A percentile compares a stretch with the other conserved stretches of the same genome.
Conservation (phyloP, 2,329 filamentous ascomycete species). For the Verticillium klebahnii region DNA sequence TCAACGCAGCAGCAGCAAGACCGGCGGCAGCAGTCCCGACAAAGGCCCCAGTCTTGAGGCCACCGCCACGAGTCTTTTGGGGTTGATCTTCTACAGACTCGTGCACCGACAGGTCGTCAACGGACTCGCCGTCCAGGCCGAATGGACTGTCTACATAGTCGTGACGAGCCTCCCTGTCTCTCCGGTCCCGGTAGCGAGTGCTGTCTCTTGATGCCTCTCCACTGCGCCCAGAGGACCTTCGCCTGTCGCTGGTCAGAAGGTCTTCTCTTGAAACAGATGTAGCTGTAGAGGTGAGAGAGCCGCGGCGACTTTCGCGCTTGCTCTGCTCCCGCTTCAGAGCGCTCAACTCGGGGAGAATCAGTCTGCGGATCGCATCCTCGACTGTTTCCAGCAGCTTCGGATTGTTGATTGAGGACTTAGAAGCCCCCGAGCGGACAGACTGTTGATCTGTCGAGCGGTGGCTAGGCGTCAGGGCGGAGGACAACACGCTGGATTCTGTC, state of each 20-base stretch:
- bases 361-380: constrained; percentile 83
- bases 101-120: constrained; percentile 31
- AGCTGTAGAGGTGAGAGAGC: constrained; percentile 56
- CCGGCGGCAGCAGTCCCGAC: constrained; percentile 37
- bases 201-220: constrained; percentile 44
- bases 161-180: constrained; percentile 50
- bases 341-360: constrained; percentile 88
- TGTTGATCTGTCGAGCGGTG: constrained; percentile 53
- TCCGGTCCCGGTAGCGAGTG: constrained; percentile 16
- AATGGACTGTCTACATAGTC: constrained; percentile 45
- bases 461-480: constrained; percentile 47
- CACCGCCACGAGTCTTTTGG: constrained; percentile 35
- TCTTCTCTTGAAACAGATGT: constrained; percentile 51
- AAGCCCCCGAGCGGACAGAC: constrained; percentile 45
- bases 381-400: constrained; percentile 87
- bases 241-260: constrained; percentile 48
- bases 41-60: constrained; percentile 36
- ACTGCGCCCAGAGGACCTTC: constrained; percentile 57
- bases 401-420: constrained; percentile 79
- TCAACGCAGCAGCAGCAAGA: constrained; percentile 28
- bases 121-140: constrained; percentile 40
- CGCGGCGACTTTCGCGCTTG: constrained; percentile 64
- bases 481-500: constrained; percentile 50
- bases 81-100: constrained; percentile 38
- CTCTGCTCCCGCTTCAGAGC: constrained; percentile 88